phyloP scores from a whole-genome alignment of 306 rosid genomes.

The Vachellia pachyceras region DNA sequence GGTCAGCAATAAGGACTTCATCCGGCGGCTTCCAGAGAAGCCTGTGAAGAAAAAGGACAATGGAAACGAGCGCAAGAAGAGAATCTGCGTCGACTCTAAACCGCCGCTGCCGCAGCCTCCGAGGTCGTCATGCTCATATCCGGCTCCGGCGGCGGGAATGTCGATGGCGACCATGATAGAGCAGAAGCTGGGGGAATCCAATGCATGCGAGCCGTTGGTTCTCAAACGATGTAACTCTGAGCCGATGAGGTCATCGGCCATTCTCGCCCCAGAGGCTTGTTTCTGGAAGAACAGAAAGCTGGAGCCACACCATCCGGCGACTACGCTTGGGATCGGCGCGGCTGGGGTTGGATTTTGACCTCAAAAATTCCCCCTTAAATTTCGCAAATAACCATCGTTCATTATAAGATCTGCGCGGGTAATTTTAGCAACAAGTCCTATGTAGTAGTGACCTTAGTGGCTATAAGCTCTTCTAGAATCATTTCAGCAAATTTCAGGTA shows the following conservation, averaged over 20 bases:
- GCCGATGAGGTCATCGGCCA: slow-evolving; percentile 82
- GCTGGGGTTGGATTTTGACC: slow-evolving; percentile 77
- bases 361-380: background rate
- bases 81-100: slow-evolving; percentile 35
- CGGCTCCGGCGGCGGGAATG: slow-evolving; percentile 47
- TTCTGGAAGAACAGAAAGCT: slow-evolving; percentile 83
- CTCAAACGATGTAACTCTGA: slow-evolving; percentile 95
- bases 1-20: slow-evolving; percentile 88
- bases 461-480: background rate
- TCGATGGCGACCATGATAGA: slow-evolving; percentile 81
- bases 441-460: background rate
- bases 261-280: slow-evolving; percentile 75
- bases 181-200: slow-evolving; percentile 69
- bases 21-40: slow-evolving; percentile 76
- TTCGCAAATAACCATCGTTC: background rate
- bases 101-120: slow-evolving; percentile 45
- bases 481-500: slow-evolving; percentile 32
- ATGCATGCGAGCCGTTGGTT: slow-evolving; percentile 80
- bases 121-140: slow-evolving; percentile 79
- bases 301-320: slow-evolving; percentile 65
- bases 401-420: background rate
- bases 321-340: slow-evolving; percentile 78
- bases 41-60: slow-evolving; percentile 41
- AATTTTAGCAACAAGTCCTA: background rate
- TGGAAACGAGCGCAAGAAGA: slow-evolving; percentile 50